These are phyloP conservation scores for Phytophthora meadii DNA, from an alignment of 352 stramenopile species.

Conservation along the genomic window DNA sequence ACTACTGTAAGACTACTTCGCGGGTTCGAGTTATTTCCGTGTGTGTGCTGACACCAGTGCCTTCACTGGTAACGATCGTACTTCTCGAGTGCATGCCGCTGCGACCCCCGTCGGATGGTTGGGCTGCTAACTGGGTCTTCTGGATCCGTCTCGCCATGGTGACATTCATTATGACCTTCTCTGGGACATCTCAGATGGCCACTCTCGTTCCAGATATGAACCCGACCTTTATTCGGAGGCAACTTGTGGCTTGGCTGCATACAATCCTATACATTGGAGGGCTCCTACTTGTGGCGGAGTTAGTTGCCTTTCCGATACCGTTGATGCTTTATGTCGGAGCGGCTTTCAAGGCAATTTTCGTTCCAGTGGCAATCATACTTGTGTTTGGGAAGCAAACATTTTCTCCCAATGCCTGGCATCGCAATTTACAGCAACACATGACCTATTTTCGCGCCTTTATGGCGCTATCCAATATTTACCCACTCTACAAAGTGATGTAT, in stretches of 20 bases:
- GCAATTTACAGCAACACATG: not conserved
- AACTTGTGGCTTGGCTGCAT: not conserved
- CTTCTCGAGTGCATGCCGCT: slow-evolving; percentile 4
- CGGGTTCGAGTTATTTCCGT: not conserved
- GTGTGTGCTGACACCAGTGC: slow-evolving; percentile 9
- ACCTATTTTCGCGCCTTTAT: not conserved
- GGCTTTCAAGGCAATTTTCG: not conserved
- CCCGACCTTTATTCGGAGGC: not conserved
- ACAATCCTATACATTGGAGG: not conserved
- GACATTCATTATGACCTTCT: not conserved
- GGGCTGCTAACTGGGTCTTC: slow-evolving; percentile 6
- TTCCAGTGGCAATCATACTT: not conserved
- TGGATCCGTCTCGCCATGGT: not conserved
- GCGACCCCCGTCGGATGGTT: not conserved
- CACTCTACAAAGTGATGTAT: slow-evolving; percentile 6
- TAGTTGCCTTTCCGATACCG: not conserved
- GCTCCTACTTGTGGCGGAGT: not conserved
- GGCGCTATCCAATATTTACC: not conserved
- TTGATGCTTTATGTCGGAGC: not conserved
- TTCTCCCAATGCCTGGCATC: not conserved
- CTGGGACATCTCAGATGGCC: not conserved
- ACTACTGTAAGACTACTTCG: slow-evolving; percentile 11
- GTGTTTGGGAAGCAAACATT: not conserved
- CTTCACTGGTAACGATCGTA: not conserved
- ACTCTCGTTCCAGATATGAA: not conserved